Evolutionary conservation across 805 yeast species (phyloP).

Genomic region (Jamesozyma lodderae): DNA sequence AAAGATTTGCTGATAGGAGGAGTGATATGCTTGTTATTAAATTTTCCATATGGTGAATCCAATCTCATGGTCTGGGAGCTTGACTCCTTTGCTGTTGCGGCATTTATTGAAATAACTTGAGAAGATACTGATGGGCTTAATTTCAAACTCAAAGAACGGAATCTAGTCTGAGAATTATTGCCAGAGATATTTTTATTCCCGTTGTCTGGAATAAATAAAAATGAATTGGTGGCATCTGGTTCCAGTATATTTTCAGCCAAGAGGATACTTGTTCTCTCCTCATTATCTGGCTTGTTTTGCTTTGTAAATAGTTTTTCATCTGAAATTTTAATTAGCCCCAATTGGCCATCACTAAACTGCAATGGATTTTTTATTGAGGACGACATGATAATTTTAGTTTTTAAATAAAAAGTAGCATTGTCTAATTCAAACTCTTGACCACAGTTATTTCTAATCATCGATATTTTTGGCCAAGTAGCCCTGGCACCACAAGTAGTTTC

Average conservation of each 20-base stretch:
- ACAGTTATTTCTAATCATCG: constrained; percentile 81
- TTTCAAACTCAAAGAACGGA: neutral
- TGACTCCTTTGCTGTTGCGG: neutral
- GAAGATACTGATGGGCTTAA: neutral
- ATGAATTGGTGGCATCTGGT: constrained; percentile 15
- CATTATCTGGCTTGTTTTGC: neutral
- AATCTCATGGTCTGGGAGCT: too few species aligned
- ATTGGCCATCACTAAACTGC: constrained; percentile 19
- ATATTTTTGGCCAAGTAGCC: constrained; percentile 89
- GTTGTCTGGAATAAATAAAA: constrained; percentile 10
- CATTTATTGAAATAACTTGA: neutral
- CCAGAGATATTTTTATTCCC: neutral
- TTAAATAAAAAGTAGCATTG: constrained; percentile 57
- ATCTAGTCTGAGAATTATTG: neutral
- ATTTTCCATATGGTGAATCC: too few species aligned
- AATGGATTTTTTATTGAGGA: constrained; percentile 27
- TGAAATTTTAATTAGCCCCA: constrained; percentile 8
- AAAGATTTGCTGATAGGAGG: too few species aligned
- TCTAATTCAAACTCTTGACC: constrained; percentile 84
- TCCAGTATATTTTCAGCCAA: constrained; percentile 22
- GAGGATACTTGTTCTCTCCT: neutral
- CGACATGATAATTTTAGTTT: constrained; percentile 48
- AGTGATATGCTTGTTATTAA: too few species aligned
- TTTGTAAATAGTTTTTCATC: neutral
- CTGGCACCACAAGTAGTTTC: constrained; percentile 69